Evolutionary conservation across 441 rosid species (phyloP).

Genomic region (Populus hybrid): DNA sequence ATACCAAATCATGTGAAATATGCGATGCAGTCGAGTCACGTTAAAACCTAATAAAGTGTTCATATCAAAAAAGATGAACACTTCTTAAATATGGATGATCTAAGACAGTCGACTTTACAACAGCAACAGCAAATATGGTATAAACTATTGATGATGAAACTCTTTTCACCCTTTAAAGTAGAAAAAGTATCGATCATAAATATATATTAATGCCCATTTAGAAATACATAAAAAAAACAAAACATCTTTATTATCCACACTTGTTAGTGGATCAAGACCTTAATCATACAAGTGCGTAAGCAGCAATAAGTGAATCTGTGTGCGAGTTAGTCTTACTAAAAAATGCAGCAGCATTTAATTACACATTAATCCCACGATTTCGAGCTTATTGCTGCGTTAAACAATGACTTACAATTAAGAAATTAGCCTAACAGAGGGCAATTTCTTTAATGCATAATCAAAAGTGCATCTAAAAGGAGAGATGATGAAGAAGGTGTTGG

Average conservation of each 20-base stretch:
- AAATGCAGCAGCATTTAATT: constrained; percentile 18
- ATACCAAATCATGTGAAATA: no score
- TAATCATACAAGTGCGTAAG: constrained; percentile 27
- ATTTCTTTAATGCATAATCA: not conserved
- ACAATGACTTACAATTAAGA: not conserved
- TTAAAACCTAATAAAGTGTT: not conserved
- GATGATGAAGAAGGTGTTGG: constrained; percentile 18
- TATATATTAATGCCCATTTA: not conserved
- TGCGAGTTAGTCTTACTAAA: constrained; percentile 9
- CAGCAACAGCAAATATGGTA: not conserved
- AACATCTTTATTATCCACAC: constrained; percentile 20
- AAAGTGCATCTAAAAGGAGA: not conserved
- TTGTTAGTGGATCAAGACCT: constrained; percentile 37
- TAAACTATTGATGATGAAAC: not conserved
- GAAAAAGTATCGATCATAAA: not conserved
- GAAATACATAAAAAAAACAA: not conserved
- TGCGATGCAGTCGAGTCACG: not conserved
- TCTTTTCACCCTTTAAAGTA: not conserved
- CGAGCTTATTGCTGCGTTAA: not conserved
- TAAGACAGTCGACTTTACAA: not conserved
- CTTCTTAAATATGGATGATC: not conserved
- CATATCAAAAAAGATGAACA: not conserved
- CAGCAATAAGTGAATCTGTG: constrained; percentile 19
- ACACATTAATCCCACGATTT: constrained; percentile 10
- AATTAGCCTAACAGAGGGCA: not conserved